These are phyloP conservation scores for Diplodia corticola DNA, from an alignment of 2,329 filamentous ascomycete species.

Conservation along the genomic window DNA sequence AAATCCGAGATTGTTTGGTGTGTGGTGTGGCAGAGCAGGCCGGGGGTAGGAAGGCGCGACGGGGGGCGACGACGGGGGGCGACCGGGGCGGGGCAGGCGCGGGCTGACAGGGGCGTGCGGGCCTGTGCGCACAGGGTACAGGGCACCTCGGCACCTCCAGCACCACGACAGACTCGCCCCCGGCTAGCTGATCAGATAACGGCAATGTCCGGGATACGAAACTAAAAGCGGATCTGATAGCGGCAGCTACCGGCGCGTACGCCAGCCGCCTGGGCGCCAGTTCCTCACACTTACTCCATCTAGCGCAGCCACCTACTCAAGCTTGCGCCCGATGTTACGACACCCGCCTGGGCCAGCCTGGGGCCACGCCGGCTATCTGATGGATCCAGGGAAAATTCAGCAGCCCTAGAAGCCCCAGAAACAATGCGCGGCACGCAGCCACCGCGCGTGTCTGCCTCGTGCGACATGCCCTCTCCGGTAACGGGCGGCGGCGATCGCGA, in stretches of 20 bases:
- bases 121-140: not conserved
- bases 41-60: not conserved
- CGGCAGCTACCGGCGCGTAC: conserved; percentile 7
- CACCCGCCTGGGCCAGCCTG: not conserved
- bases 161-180: too few species aligned
- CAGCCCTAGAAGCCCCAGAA: not conserved
- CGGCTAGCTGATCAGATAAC: conserved; percentile 20
- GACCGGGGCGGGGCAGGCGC: not conserved
- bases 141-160: too few species aligned
- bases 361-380: not conserved
- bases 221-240: conserved; percentile 21
- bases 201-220: conserved; percentile 17
- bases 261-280: not conserved
- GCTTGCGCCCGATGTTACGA: not conserved
- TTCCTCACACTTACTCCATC: not conserved
- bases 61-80: not conserved
- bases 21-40: not conserved
- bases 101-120: not conserved
- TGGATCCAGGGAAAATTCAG: conserved; percentile 10
- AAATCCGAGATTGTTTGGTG: not conserved
- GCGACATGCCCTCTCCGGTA: not conserved
- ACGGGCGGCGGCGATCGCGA: not conserved
- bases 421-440: not conserved
- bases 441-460: not conserved
- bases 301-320: not conserved